Evolutionary conservation across 78 protist species (phyloP).

Genomic region (Bigelowiella natans): DNA sequence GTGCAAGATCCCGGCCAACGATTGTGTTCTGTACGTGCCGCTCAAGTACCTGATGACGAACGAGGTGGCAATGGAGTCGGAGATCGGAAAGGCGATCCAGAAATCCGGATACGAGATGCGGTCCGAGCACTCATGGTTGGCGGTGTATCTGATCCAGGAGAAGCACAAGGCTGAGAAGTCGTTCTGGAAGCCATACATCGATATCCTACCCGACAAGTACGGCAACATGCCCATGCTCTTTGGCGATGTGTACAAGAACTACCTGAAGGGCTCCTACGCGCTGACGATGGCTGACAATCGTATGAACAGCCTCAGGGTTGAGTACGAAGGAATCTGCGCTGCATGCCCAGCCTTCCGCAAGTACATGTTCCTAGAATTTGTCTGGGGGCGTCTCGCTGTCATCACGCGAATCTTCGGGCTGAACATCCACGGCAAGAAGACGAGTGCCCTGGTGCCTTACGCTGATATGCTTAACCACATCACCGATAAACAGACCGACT

Average conservation of each 20-base stretch:
- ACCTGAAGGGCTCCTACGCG: background rate
- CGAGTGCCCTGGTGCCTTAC: slow-evolving; percentile 7
- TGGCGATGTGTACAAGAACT: background rate
- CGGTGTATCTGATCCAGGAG: slow-evolving; percentile 6
- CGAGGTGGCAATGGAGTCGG: slow-evolving; percentile 15
- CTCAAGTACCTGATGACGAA: background rate
- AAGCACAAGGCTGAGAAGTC: background rate
- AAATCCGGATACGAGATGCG: slow-evolving; percentile 5
- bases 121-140: slow-evolving; percentile 17
- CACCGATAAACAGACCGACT: background rate
- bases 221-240: slow-evolving; percentile 5
- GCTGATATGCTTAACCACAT: slow-evolving; percentile 18
- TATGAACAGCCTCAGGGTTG: background rate
- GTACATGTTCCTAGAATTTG: background rate
- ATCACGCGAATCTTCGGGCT: slow-evolving; percentile 17
- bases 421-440: background rate
- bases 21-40: background rate
- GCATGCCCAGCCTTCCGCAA: background rate
- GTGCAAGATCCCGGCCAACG: background rate
- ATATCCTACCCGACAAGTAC: slow-evolving; percentile 5
- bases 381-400: slow-evolving; percentile 16
- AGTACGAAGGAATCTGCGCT: slow-evolving; percentile 2
- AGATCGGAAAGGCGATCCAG: slow-evolving; percentile 3
- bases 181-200: slow-evolving; percentile 2
- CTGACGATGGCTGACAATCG: background rate